These are phyloP conservation scores for Colletotrichum eleusines DNA, from an alignment of 2,329 filamentous ascomycete species.

Conservation along the genomic window DNA sequence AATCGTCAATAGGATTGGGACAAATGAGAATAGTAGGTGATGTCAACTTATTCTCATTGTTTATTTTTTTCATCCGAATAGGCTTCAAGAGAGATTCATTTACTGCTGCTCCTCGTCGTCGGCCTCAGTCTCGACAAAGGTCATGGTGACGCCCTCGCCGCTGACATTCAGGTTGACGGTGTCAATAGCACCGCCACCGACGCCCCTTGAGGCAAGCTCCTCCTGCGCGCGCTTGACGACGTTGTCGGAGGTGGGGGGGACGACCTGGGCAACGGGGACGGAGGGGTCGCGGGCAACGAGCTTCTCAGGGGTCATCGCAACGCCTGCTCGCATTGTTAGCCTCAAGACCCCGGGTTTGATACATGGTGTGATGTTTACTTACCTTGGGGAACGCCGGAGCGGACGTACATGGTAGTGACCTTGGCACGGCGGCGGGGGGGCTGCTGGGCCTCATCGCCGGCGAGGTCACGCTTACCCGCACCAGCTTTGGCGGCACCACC, in stretches of 20 bases:
- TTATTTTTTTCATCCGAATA: not conserved
- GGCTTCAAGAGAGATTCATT: slow-evolving; percentile 28
- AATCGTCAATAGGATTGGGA: slow-evolving; percentile 4
- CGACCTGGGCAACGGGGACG: slow-evolving; percentile 32
- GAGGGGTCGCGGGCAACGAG: slow-evolving; percentile 35
- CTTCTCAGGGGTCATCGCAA: slow-evolving; percentile 35
- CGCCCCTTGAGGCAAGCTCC: slow-evolving; percentile 38
- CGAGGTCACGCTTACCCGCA: no score
- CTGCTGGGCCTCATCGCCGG: slow-evolving; percentile 29
- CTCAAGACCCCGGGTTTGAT: not conserved
- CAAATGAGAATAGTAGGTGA: not conserved
- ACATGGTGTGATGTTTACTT: slow-evolving; percentile 45
- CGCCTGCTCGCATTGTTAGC: slow-evolving; percentile 27
- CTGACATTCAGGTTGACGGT: slow-evolving; percentile 60
- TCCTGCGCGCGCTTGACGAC: slow-evolving; percentile 37
- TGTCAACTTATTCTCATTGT: not conserved
- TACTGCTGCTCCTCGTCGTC: slow-evolving; percentile 48
- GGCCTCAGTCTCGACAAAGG: slow-evolving; percentile 58
- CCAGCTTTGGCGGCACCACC: slow-evolving; percentile 34
- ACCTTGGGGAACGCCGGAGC: slow-evolving; percentile 58
- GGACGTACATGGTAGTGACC: slow-evolving; percentile 61
- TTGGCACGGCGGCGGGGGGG: slow-evolving; percentile 55
- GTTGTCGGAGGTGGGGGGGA: slow-evolving; percentile 11
- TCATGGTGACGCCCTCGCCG: slow-evolving; percentile 60
- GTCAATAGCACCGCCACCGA: slow-evolving; percentile 51